A percentile compares a stretch with the other conserved stretches of the same genome.
Evolutionary conservation across 305 asterid species (phyloP).

Genomic region (Withania somnifera): DNA sequence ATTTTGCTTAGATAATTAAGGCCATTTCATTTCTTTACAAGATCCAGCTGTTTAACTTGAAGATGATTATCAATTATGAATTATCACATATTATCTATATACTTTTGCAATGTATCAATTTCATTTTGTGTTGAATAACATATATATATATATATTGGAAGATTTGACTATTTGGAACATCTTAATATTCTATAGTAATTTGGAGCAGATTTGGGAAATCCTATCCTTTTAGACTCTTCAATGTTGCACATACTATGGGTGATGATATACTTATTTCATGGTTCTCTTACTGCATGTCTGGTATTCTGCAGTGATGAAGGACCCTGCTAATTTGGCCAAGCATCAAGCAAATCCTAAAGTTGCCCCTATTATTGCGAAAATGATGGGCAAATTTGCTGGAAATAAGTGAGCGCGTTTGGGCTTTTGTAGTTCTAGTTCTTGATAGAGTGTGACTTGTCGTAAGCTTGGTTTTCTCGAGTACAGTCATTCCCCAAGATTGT

Average conservation of each 20-base stretch:
- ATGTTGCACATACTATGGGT: not conserved
- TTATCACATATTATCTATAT: not conserved
- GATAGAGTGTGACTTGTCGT: not conserved
- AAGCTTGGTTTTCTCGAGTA: not conserved
- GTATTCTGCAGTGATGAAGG: slow-evolving; percentile 66
- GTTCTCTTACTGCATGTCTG: slow-evolving; percentile 1
- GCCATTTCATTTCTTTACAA: not conserved
- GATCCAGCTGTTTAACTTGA: not conserved
- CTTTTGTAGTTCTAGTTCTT: not conserved
- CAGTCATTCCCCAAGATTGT: not conserved
- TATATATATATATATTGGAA: not conserved
- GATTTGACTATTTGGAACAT: not conserved
- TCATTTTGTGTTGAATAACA: not conserved
- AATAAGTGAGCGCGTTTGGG: slow-evolving; percentile 16
- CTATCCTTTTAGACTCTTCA: not conserved
- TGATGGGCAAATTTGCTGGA: slow-evolving; percentile 76
- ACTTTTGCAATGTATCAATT: not conserved
- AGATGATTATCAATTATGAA: not conserved
- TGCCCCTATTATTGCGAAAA: slow-evolving; percentile 70
- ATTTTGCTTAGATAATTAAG: not conserved
- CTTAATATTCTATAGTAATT: not conserved
- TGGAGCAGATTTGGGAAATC: no score
- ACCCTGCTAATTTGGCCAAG: slow-evolving; percentile 82
- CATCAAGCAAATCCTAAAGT: slow-evolving; percentile 86
- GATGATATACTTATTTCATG: not conserved